Evolutionary conservation across 2,329 filamentous ascomycete genomes (phyloP).

Genomic region (Pyrenochaeta sp.): DNA sequence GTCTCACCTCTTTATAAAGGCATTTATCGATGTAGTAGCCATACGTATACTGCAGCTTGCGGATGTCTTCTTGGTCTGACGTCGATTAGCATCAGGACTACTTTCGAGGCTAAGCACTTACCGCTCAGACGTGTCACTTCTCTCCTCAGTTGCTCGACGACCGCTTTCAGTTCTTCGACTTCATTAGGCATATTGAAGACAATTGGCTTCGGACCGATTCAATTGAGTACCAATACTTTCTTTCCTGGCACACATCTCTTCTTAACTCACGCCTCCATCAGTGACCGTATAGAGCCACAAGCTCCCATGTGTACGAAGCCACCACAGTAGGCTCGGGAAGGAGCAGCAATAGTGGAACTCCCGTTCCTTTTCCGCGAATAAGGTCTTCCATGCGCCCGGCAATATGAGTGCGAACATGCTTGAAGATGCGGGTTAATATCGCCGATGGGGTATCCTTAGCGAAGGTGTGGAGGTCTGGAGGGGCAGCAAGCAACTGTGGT

Average conservation of each 20-base stretch:
- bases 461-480: slow-evolving; percentile 11
- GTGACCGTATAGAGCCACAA: slow-evolving; percentile 9
- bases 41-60: slow-evolving; percentile 66
- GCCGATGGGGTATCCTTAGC: slow-evolving; percentile 25
- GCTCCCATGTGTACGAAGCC: slow-evolving; percentile 7
- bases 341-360: slow-evolving; percentile 14
- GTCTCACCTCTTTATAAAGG: slow-evolving; percentile 61
- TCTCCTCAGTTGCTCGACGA: slow-evolving; percentile 38
- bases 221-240: background rate
- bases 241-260: slow-evolving; percentile 10
- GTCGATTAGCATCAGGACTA: slow-evolving; percentile 17
- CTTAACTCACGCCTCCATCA: slow-evolving; percentile 18
- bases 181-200: slow-evolving; percentile 36
- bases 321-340: slow-evolving; percentile 16
- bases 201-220: background rate
- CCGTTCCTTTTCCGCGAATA: slow-evolving; percentile 19
- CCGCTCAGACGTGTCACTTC: slow-evolving; percentile 41
- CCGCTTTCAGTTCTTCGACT: slow-evolving; percentile 38
- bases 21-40: slow-evolving; percentile 69
- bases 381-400: slow-evolving; percentile 21
- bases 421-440: slow-evolving; percentile 28
- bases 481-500: slow-evolving; percentile 9
- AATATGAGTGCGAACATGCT: slow-evolving; percentile 16
- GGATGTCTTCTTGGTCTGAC: slow-evolving; percentile 62
- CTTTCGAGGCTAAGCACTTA: slow-evolving; percentile 14